Percentiles rank a stretch among this genome's conserved stretches.
Evolutionary conservation across 2,329 filamentous ascomycete genomes (phyloP).

Genomic region (Exophiala phaeomuriformis): DNA sequence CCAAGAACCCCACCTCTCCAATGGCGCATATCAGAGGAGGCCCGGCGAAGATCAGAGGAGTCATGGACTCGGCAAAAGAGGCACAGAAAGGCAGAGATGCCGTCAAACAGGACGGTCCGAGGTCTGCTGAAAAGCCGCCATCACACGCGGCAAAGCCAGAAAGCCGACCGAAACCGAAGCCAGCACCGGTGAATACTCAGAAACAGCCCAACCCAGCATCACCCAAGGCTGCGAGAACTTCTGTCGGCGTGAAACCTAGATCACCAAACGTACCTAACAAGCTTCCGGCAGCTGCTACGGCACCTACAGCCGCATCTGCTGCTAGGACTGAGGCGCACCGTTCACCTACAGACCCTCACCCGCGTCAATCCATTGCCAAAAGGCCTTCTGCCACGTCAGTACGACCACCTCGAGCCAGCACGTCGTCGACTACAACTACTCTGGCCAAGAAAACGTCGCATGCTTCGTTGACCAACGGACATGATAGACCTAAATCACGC

Average conservation of each 20-base stretch:
- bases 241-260: conserved; percentile 31
- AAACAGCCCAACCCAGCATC: conserved; percentile 20
- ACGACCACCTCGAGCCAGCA: conserved; percentile 22
- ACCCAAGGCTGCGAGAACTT: conserved; percentile 16
- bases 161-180: conserved; percentile 5
- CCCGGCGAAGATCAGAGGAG: conserved; percentile 28
- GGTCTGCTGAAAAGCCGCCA: conserved; percentile 24
- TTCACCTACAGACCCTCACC: conserved; percentile 13
- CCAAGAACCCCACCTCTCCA: conserved; percentile 18
- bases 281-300: conserved; percentile 36
- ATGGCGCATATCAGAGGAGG: conserved; percentile 20
- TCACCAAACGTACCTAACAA: conserved; percentile 38
- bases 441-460: conserved; percentile 29
- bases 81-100: conserved; percentile 27
- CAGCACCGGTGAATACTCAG: conserved; percentile 6
- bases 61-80: conserved; percentile 28
- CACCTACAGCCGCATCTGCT: conserved; percentile 37
- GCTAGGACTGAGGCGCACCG: conserved; percentile 28
- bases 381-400: conserved; percentile 24
- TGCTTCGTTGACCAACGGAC: conserved; percentile 26
- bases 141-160: conserved; percentile 7
- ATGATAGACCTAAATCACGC: conserved; percentile 37
- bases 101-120: conserved; percentile 5
- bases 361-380: conserved; percentile 22
- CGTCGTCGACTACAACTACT: conserved; percentile 22